These are phyloP conservation scores for Pholiota conissans DNA, from an alignment of 768 basidiomycete species.

Conservation along the genomic window DNA sequence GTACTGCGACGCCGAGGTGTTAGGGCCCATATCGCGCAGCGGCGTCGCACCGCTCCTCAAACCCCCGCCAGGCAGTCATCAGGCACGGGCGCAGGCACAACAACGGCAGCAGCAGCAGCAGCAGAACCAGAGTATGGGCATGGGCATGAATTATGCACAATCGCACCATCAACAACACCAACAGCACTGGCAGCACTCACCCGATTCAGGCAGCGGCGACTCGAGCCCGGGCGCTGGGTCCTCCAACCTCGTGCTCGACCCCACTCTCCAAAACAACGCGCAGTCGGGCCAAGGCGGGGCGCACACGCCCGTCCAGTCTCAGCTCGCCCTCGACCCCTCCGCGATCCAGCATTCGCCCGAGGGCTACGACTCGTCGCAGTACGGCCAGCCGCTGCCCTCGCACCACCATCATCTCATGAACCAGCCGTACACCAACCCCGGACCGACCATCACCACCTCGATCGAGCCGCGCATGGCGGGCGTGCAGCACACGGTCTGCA, in stretches of 20 bases:
- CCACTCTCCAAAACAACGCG: slow-evolving; percentile 4
- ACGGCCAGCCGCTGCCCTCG: background rate
- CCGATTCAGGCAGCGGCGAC: background rate
- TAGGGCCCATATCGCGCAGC: background rate
- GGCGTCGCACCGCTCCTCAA: slow-evolving; percentile 5
- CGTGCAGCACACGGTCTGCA: too few species aligned
- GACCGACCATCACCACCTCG: too few species aligned
- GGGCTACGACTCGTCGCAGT: background rate
- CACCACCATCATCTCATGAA: background rate
- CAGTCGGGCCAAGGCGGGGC: background rate
- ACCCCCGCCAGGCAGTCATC: background rate
- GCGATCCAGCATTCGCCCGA: slow-evolving; percentile 21
- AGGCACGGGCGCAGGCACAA: background rate
- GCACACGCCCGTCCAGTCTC: background rate
- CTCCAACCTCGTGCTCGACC: slow-evolving; percentile 9
- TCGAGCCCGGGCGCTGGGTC: background rate
- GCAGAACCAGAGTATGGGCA: too few species aligned
- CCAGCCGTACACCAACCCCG: too few species aligned
- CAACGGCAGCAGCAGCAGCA: too few species aligned
- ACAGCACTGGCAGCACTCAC: background rate
- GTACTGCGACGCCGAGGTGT: slow-evolving; percentile 30
- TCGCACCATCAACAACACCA: background rate
- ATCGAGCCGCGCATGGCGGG: too few species aligned
- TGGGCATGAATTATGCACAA: background rate
- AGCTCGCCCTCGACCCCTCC: slow-evolving; percentile 6